Percentiles rank a stretch among this genome's conserved stretches.
phyloP scores from a whole-genome alignment of 148 eudicot genomes.

The Euryodendron excelsum region DNA sequence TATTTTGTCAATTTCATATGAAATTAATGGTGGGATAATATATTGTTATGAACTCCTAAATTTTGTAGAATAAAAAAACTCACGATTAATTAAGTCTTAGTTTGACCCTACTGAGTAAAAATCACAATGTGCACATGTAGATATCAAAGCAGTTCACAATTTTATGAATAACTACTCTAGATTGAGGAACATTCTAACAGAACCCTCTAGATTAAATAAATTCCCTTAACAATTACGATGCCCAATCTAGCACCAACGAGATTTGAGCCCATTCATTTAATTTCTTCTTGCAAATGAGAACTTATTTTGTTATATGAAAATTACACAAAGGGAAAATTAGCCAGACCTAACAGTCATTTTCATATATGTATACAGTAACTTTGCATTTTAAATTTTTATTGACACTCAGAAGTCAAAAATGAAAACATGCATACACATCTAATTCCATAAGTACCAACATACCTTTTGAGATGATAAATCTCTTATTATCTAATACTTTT shows the following conservation, averaged over 20 bases:
- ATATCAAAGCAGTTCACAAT: neutral
- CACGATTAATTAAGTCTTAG: too few species aligned
- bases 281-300: neutral
- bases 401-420: neutral
- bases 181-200: neutral
- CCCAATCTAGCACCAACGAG: neutral
- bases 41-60: neutral
- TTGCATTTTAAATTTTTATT: neutral
- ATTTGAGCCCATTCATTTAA: neutral
- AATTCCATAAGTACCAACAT: neutral
- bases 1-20: neutral
- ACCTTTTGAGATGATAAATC: conserved; percentile 31
- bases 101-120: neutral
- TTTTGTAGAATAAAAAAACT: neutral
- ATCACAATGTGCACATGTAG: neutral
- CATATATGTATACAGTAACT: neutral
- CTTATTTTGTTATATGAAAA: neutral
- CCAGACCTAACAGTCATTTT: neutral
- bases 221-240: neutral
- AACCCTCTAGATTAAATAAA: neutral
- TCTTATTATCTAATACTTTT: conserved; percentile 21
- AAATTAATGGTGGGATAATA: neutral
- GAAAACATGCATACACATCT: neutral
- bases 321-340: neutral
- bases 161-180: neutral